Base-by-base conservation (phyloP, 345 rosid species). In the Eucalyptus regnans region DNA sequence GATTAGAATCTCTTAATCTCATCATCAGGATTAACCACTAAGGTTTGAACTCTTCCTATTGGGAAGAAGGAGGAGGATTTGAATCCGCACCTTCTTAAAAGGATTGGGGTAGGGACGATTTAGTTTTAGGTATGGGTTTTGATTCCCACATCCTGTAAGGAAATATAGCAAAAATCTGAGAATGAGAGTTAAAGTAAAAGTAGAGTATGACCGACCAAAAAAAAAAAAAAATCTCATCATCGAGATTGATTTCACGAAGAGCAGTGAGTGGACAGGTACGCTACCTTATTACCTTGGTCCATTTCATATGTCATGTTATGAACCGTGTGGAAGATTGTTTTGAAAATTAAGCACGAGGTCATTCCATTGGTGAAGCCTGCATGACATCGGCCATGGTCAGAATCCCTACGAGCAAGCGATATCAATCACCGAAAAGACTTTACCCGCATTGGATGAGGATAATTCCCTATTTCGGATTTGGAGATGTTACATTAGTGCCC, bases 381-480 rank as follows among this genome's bases (percentile, higher is more conserved):
- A 60, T 92, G 68, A 94, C 68, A 92, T 96, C 62, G 94, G 96
- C 83, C 83, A 91, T 37, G 89, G 87, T 89, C 93, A 91, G 90
- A 96, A 96, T 90, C 98, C 96, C 2, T 96, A 96, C 46, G 95
- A 96, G 90, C 96, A 95, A 91, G 99, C 99, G 7, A 95, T 96
- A 83, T 91, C 96, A 54, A 96, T 96, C 48, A 95, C 96, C 37
- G 99, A 96, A 68, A 91, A 95, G 93, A 96, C 96, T 80, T 91
- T 96, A 88, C 94, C 96, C 8, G 92, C 93, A 88, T 96, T 96
- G 46, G 97, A 96, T 25, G 97, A 96, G 89, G 99, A 96, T 94
- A 88, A 96, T 96, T 92, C 96, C 99, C 20, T 96, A 96, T 89
- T 96, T 90, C 91, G 95, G 96, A 60, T 96, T 95, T 79, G 95